phyloP scores from a whole-genome alignment of 805 yeast genomes.

The Kazachstania bromeliacearum region DNA sequence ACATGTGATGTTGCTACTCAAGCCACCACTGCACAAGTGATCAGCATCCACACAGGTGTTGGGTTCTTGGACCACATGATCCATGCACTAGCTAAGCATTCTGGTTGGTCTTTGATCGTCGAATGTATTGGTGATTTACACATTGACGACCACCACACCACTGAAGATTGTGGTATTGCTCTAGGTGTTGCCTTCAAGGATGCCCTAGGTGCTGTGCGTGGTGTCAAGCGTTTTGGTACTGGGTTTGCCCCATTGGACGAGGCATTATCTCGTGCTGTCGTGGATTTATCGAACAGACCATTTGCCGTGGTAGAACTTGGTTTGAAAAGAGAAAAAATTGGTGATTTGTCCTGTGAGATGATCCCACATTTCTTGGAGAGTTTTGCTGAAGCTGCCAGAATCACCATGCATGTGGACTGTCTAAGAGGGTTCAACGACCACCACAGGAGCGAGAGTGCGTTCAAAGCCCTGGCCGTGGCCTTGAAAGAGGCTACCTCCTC shows the following conservation, averaged over 20 bases:
- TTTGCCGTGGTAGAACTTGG: constrained; percentile 85
- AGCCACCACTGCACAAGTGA: constrained; percentile 57
- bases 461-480: constrained; percentile 92
- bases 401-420: constrained; percentile 92
- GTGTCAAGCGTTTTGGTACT: constrained; percentile 84
- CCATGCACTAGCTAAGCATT: constrained; percentile 92
- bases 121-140: constrained; percentile 92
- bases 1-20: constrained; percentile 55
- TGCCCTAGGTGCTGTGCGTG: constrained; percentile 82
- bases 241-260: constrained; percentile 97
- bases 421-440: constrained; percentile 91
- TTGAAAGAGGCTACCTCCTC: constrained; percentile 72
- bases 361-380: constrained; percentile 94
- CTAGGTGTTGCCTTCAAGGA: constrained; percentile 81
- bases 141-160: constrained; percentile 94
- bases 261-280: constrained; percentile 92
- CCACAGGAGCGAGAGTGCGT: constrained; percentile 92
- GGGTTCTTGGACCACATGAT: constrained; percentile 97
- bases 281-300: constrained; percentile 89
- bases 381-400: constrained; percentile 84
- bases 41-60: constrained; percentile 79
- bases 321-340: constrained; percentile 83
- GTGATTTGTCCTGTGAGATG: constrained; percentile 91
- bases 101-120: constrained; percentile 88
- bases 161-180: constrained; percentile 93